These are phyloP conservation scores for Solanum pimpinellifolium DNA, from an alignment of 257 asterid genomes.

Conservation along the genomic window DNA sequence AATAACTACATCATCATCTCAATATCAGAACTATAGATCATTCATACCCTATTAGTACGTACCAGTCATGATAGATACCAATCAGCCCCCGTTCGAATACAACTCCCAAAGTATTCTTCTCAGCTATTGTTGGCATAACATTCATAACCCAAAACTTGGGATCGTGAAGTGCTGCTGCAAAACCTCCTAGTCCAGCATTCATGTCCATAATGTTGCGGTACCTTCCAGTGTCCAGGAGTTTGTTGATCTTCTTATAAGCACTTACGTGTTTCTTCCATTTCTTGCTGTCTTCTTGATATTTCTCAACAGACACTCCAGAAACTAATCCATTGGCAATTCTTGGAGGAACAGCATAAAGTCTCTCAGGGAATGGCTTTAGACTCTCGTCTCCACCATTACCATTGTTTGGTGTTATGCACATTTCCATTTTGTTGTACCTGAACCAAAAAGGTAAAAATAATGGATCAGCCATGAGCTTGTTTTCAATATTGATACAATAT, in stretches of 20 bases:
- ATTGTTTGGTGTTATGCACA: constrained; percentile 42
- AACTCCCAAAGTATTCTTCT: constrained; percentile 77
- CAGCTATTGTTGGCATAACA: constrained; percentile 78
- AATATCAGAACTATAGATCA: not conserved
- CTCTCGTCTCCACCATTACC: constrained; percentile 24
- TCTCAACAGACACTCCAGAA: constrained; percentile 60
- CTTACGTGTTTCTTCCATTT: constrained; percentile 82
- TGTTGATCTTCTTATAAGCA: constrained; percentile 69
- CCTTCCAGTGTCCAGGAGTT: constrained; percentile 79
- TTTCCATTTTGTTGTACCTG: constrained; percentile 96
- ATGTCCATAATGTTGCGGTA: constrained; percentile 96
- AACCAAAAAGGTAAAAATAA: not conserved
- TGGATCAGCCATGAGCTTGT: not conserved
- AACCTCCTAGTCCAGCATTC: constrained; percentile 95
- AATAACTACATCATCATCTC: not conserved
- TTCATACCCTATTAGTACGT: not conserved
- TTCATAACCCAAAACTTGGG: constrained; percentile 96
- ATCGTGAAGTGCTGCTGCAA: constrained; percentile 76
- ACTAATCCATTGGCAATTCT: constrained; percentile 71
- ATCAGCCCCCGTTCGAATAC: constrained; percentile 77
- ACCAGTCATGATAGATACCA: constrained; percentile 96
- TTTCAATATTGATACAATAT: not conserved
- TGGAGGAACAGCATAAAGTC: constrained; percentile 76
- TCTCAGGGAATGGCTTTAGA: constrained; percentile 77
- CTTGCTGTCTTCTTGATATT: constrained; percentile 56